Conservation (phyloP, 371 early-diverging fungal genomes). For the Umbelopsis sp. region DNA sequence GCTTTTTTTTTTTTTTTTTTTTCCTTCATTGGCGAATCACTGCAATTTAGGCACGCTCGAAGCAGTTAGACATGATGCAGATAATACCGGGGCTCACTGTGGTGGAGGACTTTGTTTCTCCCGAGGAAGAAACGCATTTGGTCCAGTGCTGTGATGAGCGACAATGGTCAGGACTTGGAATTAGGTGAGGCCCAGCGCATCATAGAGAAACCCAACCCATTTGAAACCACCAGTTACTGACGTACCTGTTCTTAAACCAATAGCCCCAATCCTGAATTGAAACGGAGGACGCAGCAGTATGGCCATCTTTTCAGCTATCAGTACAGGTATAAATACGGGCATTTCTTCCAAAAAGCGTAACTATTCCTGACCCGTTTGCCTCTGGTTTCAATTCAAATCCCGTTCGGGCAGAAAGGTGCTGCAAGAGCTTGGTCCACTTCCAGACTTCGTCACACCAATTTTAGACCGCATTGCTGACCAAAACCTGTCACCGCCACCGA, state of each 20-base stretch:
- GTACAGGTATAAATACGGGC: constrained; percentile 48
- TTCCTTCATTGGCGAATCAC: too few species aligned
- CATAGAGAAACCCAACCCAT: background rate
- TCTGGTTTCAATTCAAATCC: background rate
- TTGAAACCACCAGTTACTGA: too few species aligned
- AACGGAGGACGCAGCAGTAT: constrained; percentile 75
- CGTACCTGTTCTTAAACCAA: background rate
- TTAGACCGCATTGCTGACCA: constrained; percentile 49
- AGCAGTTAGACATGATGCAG: background rate
- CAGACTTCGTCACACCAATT: constrained; percentile 45
- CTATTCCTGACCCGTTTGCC: background rate
- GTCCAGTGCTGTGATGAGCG: constrained; percentile 28
- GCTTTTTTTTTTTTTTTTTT: background rate
- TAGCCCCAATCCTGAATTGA: constrained; percentile 77
- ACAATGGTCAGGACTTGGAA: constrained; percentile 49
- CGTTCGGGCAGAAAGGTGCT: constrained; percentile 49
- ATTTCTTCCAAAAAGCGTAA: constrained; percentile 5
- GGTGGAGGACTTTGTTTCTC: constrained; percentile 36
- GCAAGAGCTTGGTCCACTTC: constrained; percentile 60
- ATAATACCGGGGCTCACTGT: constrained; percentile 37
- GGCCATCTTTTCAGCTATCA: constrained; percentile 74
- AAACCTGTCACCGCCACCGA: constrained; percentile 44
- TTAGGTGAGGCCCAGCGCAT: constrained; percentile 30
- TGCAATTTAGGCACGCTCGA: background rate
- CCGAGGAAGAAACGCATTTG: constrained; percentile 36